A percentile compares a stretch with the other conserved stretches of the same genome.
Conservation (phyloP, 2,329 filamentous ascomycete species). For the Paraphaeosphaeria sporulosa region DNA sequence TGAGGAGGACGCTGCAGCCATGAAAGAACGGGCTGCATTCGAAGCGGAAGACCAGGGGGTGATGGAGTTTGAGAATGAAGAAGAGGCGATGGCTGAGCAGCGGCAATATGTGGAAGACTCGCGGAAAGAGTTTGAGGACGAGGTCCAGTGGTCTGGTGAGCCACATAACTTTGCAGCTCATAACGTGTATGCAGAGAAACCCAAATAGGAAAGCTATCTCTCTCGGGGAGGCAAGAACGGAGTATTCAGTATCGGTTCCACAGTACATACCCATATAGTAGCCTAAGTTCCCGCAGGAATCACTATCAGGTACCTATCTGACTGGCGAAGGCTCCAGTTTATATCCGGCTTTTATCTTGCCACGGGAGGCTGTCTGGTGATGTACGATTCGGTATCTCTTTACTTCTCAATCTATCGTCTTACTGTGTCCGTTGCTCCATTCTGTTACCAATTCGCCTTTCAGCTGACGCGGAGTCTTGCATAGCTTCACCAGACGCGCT, state of each 20-base stretch:
- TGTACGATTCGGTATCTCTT: background rate
- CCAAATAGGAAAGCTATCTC: background rate
- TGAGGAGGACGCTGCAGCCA: background rate
- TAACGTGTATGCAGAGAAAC: background rate
- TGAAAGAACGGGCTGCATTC: conserved; percentile 1
- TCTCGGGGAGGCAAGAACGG: too few species aligned
- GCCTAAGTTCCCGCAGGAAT: too few species aligned
- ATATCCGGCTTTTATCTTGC: too few species aligned
- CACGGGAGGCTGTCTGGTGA: background rate
- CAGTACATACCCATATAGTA: too few species aligned
- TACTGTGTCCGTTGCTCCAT: background rate
- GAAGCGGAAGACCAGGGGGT: background rate
- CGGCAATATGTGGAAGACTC: conserved; percentile 3
- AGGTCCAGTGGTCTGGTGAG: background rate
- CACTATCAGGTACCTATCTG: too few species aligned
- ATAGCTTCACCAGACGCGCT: background rate
- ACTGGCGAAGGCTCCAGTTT: too few species aligned
- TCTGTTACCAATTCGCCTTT: background rate
- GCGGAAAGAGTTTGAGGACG: conserved; percentile 8
- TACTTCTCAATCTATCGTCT: background rate
- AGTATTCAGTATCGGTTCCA: too few species aligned
- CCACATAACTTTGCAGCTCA: background rate
- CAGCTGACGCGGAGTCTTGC: background rate
- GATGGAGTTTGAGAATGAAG: background rate
- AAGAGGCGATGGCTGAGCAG: background rate